Conservation (phyloP, 257 asterid genomes). For the Linaria vulgaris region DNA sequence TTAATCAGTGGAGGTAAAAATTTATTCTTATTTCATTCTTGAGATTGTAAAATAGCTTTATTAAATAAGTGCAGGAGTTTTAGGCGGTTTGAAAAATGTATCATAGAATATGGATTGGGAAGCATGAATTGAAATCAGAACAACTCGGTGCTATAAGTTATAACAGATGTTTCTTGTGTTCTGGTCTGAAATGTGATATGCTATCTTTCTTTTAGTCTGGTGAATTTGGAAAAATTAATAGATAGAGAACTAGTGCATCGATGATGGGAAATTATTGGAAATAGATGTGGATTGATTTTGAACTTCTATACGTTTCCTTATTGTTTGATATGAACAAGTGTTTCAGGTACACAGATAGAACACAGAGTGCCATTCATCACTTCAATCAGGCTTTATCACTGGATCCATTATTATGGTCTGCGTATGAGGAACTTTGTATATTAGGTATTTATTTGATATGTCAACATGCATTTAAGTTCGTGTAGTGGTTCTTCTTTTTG, state of each 20-base stretch:
- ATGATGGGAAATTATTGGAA: constrained; percentile 1
- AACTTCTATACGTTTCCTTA: constrained; percentile 18
- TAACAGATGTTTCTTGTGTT: constrained; percentile 2
- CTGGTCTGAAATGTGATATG: constrained; percentile 11
- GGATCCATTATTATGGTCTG: constrained; percentile 96
- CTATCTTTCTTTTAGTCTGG: background rate
- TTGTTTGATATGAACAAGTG: constrained; percentile 19
- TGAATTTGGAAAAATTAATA: background rate
- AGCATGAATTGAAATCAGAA: constrained; percentile 2
- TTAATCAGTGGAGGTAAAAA: too few species aligned
- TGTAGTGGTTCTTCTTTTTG: constrained; percentile 7
- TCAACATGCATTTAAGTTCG: constrained; percentile 1
- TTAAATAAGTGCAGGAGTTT: background rate
- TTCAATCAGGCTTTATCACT: constrained; percentile 86
- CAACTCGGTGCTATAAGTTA: constrained; percentile 4
- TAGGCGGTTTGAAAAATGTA: background rate
- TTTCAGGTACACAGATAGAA: constrained; percentile 92
- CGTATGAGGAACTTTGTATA: constrained; percentile 89
- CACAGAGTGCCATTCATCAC: constrained; percentile 77
- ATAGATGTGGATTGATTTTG: constrained; percentile 15
- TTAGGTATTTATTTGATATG: constrained; percentile 57
- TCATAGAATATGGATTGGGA: constrained; percentile 2
- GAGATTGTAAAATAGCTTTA: too few species aligned
- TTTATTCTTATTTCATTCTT: too few species aligned
- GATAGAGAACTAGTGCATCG: constrained; percentile 7